Evolutionary conservation across 78 protist species (phyloP).

Genomic region (Dictyostelium purpureum): DNA sequence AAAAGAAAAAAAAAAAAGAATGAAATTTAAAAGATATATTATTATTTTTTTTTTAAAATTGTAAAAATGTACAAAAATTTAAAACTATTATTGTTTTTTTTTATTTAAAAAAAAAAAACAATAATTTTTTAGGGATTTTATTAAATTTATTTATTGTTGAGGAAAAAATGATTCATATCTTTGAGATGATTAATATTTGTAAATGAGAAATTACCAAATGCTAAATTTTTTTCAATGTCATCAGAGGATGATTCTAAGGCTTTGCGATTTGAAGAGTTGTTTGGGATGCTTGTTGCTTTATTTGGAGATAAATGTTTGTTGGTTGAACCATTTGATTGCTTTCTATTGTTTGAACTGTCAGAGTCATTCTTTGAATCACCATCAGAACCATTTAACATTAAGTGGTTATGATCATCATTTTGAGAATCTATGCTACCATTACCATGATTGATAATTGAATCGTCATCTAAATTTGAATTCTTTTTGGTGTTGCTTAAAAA

Average conservation of each 20-base stretch:
- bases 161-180: conserved; percentile 67
- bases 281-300: too few relatives aligned
- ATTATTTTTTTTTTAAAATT: too few relatives aligned
- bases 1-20: too few relatives aligned
- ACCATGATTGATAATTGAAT: neutral
- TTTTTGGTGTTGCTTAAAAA: neutral
- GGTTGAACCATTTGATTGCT: too few relatives aligned
- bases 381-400: conserved; percentile 29
- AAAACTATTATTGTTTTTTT: too few relatives aligned
- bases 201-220: conserved; percentile 71
- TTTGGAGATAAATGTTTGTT: too few relatives aligned
- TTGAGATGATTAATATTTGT: conserved; percentile 61
- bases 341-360: neutral
- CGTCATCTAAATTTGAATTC: neutral
- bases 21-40: too few relatives aligned
- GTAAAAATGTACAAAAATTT: too few relatives aligned
- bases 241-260: conserved; percentile 36
- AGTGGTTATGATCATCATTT: neutral
- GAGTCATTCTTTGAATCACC: neutral
- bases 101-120: too few relatives aligned
- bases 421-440: neutral
- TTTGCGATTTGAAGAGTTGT: too few relatives aligned
- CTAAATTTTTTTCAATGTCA: conserved; percentile 40
- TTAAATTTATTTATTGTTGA: conserved; percentile 46
- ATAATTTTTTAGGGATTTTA: too few relatives aligned